phyloP scores from a whole-genome alignment of 257 asterid species.

The Nicotiana benthamiana region DNA sequence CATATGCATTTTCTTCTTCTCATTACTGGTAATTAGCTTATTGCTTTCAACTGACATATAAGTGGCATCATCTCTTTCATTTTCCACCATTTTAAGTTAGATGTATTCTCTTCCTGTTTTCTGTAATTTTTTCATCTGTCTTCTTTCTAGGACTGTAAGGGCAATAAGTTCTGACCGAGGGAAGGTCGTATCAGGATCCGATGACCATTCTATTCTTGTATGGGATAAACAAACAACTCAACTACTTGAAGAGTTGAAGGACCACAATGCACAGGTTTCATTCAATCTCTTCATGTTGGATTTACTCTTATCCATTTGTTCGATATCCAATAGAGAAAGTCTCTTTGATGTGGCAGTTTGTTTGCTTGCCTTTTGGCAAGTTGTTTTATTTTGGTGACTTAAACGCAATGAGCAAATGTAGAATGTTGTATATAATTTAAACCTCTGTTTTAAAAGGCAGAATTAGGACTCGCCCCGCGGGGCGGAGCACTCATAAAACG shows the following conservation, averaged over 20 bases:
- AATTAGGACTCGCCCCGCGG: too few species aligned
- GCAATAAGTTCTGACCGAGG: slow-evolving; percentile 93
- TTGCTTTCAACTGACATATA: not conserved
- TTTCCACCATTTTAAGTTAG: not conserved
- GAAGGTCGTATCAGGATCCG: slow-evolving; percentile 97
- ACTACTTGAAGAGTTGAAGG: slow-evolving; percentile 92
- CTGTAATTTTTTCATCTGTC: slow-evolving; percentile 8
- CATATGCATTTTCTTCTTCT: slow-evolving; percentile 1
- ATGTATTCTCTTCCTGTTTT: not conserved
- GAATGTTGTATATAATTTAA: not conserved
- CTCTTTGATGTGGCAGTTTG: not conserved
- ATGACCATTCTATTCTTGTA: slow-evolving; percentile 86
- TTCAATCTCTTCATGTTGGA: slow-evolving; percentile 10
- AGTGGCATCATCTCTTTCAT: not conserved
- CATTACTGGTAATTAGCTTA: not conserved
- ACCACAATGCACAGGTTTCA: slow-evolving; percentile 78
- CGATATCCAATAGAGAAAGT: not conserved
- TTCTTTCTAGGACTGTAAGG: slow-evolving; percentile 63
- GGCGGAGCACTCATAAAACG: too few species aligned
- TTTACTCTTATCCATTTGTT: not conserved
- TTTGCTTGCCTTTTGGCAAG: not conserved
- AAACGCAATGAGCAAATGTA: not conserved
- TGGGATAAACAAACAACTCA: slow-evolving; percentile 97
- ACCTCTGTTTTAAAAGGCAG: too few species aligned
- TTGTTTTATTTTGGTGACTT: not conserved